These are phyloP conservation scores for Aureobasidium uvarum DNA, from an alignment of 2,329 filamentous ascomycete species.

Conservation along the genomic window DNA sequence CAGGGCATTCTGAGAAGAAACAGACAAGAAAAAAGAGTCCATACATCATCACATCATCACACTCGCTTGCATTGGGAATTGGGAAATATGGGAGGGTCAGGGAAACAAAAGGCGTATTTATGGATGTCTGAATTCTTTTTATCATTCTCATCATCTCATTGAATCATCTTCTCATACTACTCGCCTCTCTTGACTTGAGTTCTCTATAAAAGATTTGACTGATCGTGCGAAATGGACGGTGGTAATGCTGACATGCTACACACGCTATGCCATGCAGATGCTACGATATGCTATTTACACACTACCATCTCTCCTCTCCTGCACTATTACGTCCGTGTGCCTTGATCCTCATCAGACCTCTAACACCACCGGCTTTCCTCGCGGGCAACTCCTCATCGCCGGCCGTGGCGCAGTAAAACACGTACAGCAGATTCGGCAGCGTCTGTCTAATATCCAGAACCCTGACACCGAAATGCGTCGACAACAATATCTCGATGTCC, in stretches of 20 bases:
- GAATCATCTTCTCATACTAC: neutral
- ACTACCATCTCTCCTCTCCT: neutral
- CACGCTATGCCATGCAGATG: neutral
- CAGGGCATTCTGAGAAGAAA: neutral
- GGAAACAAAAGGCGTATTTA: neutral
- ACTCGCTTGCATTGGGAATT: slow-evolving; percentile 14
- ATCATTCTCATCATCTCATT: neutral
- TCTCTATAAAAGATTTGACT: neutral
- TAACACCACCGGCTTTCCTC: slow-evolving; percentile 55
- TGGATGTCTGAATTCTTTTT: slow-evolving; percentile 7
- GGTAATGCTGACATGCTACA: neutral
- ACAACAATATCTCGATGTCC: slow-evolving; percentile 72
- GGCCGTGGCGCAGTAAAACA: slow-evolving; percentile 84
- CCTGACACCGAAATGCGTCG: slow-evolving; percentile 64
- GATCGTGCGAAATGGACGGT: neutral
- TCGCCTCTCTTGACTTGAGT: neutral
- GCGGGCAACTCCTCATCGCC: slow-evolving; percentile 63
- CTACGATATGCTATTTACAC: no score
- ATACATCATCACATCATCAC: neutral
- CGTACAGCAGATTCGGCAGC: slow-evolving; percentile 87
- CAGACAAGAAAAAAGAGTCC: neutral
- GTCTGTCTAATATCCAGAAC: slow-evolving; percentile 90
- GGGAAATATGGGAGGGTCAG: neutral
- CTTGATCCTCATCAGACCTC: slow-evolving; percentile 43
- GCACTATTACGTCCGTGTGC: neutral